A percentile compares a stretch with the other conserved stretches of the same genome.
These are phyloP conservation scores for Heimioporus retisporus DNA, from an alignment of 1,284 basidiomycete species.

Conservation along the genomic window DNA sequence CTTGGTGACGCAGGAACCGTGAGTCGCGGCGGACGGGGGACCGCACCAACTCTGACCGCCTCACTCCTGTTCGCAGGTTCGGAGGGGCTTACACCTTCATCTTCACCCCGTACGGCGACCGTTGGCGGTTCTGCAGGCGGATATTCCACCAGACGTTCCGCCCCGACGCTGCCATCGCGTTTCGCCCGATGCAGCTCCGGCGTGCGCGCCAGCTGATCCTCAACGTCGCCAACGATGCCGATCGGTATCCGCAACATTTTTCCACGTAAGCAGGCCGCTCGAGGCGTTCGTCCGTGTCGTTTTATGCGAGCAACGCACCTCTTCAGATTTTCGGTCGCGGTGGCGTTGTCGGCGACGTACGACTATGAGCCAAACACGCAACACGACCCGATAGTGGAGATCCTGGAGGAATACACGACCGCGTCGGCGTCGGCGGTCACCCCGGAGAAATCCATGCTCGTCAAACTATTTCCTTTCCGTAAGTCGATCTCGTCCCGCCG, in stretches of 20 bases:
- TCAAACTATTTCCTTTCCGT: slow-evolving; percentile 32
- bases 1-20: too few relatives aligned
- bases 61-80: slow-evolving; percentile 10
- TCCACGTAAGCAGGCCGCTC: slow-evolving; percentile 7
- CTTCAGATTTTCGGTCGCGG: slow-evolving; percentile 12
- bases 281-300: too few relatives aligned
- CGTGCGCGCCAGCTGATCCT: slow-evolving; percentile 19
- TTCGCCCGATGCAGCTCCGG: slow-evolving; percentile 27
- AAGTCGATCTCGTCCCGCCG: background rate
- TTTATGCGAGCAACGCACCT: background rate
- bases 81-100: slow-evolving; percentile 9
- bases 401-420: background rate
- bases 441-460: slow-evolving; percentile 14
- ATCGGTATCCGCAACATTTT: slow-evolving; percentile 13
- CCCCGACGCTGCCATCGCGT: slow-evolving; percentile 3
- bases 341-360: slow-evolving; percentile 25
- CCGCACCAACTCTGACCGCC: too few relatives aligned
- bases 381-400: slow-evolving; percentile 17
- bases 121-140: slow-evolving; percentile 21
- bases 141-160: slow-evolving; percentile 24
- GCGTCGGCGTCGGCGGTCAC: slow-evolving; percentile 2
- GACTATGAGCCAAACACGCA: slow-evolving; percentile 23
- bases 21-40: too few relatives aligned
- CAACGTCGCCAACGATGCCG: slow-evolving; percentile 14
- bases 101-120: slow-evolving; percentile 19